phyloP scores from a whole-genome alignment of 2,329 filamentous ascomycete species.

The Talaromyces piceae region DNA sequence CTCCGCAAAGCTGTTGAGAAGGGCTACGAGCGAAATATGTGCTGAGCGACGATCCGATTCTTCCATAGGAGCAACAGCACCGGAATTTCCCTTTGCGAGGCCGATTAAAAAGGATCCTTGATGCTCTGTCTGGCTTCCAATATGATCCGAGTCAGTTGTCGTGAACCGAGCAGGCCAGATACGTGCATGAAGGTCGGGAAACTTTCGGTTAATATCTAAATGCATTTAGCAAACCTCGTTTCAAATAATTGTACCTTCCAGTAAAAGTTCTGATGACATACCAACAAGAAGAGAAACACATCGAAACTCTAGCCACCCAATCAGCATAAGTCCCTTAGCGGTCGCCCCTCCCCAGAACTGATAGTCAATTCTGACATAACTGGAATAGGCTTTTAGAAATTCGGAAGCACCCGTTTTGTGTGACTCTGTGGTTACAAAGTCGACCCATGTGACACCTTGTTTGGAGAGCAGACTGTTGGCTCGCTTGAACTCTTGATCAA shows the following conservation, averaged over 20 bases:
- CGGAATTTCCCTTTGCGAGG: conserved; percentile 27
- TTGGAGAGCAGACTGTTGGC: conserved; percentile 38
- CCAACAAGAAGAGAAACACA: conserved; percentile 51
- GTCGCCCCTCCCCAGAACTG: conserved; percentile 59
- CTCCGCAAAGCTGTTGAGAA: conserved; percentile 28
- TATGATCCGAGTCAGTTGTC: conserved; percentile 22
- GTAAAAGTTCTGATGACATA: conserved; percentile 33
- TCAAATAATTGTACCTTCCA: background rate
- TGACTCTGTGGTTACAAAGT: conserved; percentile 28
- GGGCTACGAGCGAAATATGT: conserved; percentile 36
- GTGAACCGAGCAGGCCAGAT: conserved; percentile 59
- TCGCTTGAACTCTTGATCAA: conserved; percentile 46
- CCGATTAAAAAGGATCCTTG: conserved; percentile 58
- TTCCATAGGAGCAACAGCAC: background rate
- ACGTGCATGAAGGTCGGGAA: conserved; percentile 46
- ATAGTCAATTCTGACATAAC: conserved; percentile 54
- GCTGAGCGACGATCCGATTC: conserved; percentile 37
- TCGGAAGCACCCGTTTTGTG: conserved; percentile 18
- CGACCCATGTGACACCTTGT: conserved; percentile 36
- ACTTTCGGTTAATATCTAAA: conserved; percentile 43
- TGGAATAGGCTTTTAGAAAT: conserved; percentile 48
- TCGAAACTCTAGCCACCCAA: conserved; percentile 59
- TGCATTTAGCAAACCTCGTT: conserved; percentile 26
- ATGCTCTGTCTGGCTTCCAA: conserved; percentile 39
- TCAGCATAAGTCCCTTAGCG: conserved; percentile 47